Percentiles rank a stretch among this genome's conserved stretches.
Evolutionary conservation across 1,284 basidiomycete genomes (phyloP).

Genomic region (Sporisorium sorghi): DNA sequence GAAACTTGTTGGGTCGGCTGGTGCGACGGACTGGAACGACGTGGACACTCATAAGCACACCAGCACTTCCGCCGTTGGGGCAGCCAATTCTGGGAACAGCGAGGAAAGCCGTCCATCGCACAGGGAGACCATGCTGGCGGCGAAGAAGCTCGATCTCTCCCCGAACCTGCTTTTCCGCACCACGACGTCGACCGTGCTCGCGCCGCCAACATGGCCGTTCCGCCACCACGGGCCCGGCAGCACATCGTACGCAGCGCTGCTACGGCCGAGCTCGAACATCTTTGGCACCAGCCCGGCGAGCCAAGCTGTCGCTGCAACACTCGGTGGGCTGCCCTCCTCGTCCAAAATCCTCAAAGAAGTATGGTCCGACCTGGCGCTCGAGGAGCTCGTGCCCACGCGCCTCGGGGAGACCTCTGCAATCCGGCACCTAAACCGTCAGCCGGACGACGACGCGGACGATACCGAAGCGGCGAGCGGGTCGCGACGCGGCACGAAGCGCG

Average conservation of each 20-base stretch:
- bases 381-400: constrained; percentile 44
- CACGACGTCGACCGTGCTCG: constrained; percentile 30
- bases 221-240: constrained; percentile 51
- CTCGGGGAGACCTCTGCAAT: constrained; percentile 33
- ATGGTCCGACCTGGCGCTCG: constrained; percentile 61
- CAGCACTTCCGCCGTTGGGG: too few species aligned
- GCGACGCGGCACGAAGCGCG: constrained; percentile 21
- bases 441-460: constrained; percentile 3
- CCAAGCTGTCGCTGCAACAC: constrained; percentile 38
- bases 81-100: too few species aligned
- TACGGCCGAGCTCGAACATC: constrained; percentile 43
- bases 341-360: constrained; percentile 43
- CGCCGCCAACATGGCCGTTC: constrained; percentile 56
- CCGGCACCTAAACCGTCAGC: constrained; percentile 14
- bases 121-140: constrained; percentile 12
- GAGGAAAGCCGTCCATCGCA: constrained; percentile 3
- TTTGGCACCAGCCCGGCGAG: constrained; percentile 41
- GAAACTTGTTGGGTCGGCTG: constrained; percentile 38
- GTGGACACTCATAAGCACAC: constrained; percentile 2
- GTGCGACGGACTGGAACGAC: constrained; percentile 14
- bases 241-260: constrained; percentile 51
- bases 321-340: constrained; percentile 33
- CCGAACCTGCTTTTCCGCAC: constrained; percentile 39
- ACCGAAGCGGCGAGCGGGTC: neutral
- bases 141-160: constrained; percentile 35